Base-by-base conservation (phyloP, 257 asterid genomes). In the Plantago elongata region DNA sequence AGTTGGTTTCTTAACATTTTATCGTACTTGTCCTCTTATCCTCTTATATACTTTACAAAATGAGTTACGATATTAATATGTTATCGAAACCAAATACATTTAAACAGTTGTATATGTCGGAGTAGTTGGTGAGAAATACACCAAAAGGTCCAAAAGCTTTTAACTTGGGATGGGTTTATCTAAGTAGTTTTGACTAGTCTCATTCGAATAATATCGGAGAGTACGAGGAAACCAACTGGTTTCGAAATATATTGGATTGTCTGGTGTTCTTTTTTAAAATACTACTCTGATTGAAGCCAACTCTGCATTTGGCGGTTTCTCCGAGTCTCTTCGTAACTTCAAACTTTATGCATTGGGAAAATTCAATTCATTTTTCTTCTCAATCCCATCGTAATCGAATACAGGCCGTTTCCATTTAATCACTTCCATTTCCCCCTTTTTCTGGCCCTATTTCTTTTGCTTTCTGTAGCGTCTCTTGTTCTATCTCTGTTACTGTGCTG, bases 231-330 rank as follows among this genome's bases (percentile, higher is more conserved):
- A 12, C 22, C 8, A 43, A 12, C 22, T 16, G 3, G 9, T 18
- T 50, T 51, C 27, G 2, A 22, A 22, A 22, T 22, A 22, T 22
- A 22, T 22, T 22, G 27, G 27, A 22, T 22, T 22, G 27, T 22
- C 27, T 22, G 27, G 1, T 1, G 1, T 22, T 22, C 2, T 22
- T 1, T 1, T 1, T 2, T 22, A 22, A 22, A 22, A 22, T 22
- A 22, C 1, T 22, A 22, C 27, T 22, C 2, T 2, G 27, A 22
- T 22, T 22, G 27, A 22, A 22, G 27, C 27, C 27, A 22, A 22
- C 2, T 22, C 27, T 22, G 27, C 27, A 22, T 45, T 71, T 77
- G 82, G 82, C 85, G 75, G 85, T 71, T 65, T 51, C 48, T 64
- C 46, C 15, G 13, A 61, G 63, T 66, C 69, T 52, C 70, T 66